Base-by-base conservation (phyloP, 495 filamentous ascomycete species). In the Penicillium subrubescens region DNA sequence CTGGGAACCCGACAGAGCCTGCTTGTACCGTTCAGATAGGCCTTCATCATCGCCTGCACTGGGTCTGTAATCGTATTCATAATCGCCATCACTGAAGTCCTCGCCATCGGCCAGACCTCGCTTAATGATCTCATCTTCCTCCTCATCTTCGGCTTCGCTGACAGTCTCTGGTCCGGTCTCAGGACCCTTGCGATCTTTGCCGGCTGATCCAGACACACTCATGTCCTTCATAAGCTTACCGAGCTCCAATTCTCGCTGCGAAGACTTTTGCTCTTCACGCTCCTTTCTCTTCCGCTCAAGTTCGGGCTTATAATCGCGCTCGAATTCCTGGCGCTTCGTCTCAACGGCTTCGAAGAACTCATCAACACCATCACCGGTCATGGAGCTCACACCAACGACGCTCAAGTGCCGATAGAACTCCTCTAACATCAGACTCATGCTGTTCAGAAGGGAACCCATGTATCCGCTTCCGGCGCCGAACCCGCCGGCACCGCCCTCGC, bases 381-480 rank as follows among this genome's bases (percentile, higher is more conserved):
- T 93, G 21, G 93, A 90, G 64, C 91, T 95, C 12, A 99, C 95
- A 6, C 90, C 93, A 1, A 98, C 93, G 19, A 99, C 87, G 73
- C 87, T 94, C 11, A 99, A 81, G 70, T 97, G 92, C 12, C 89
- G 84, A 73, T 99, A 99, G 73, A 99, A 99, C 75, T 99, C 95
- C 67, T 99, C 96, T 25, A 99, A 80, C 89, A 99, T 91, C 63
- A 98, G 77, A 71, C 91, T 95, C 95, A 99, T 99, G 73, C 91
- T 95, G 81, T 97, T 98, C 19, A 98, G 81, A 55, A 98, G 77
- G 58, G 89, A 93, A n/a, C 91, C 89, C 95, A 99, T 97, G 75
- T 99, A 99, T 33, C 95, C 95, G 67, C 90, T 94, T 1, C 94
- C 93, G 12, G 84, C 82, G 10, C 88, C 88, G 29, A 86, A 76